Conservation (phyloP, 371 early-diverging fungal species). For the Actinomortierella ambigua region DNA sequence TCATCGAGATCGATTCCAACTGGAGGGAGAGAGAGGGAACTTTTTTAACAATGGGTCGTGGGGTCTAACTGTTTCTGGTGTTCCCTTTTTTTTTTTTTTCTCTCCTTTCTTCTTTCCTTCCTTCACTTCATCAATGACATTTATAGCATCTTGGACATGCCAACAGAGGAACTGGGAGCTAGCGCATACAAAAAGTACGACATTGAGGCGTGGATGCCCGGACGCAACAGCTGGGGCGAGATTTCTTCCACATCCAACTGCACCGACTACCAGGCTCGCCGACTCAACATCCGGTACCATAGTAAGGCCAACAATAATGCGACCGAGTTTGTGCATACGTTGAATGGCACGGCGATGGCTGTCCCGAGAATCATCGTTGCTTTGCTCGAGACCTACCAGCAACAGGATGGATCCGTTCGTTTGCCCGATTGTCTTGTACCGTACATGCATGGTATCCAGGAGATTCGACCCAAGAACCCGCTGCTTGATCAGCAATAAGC, state of each 20-base stretch:
- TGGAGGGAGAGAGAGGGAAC: too few relatives aligned
- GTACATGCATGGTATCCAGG: conserved; percentile 62
- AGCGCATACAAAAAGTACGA: conserved; percentile 92
- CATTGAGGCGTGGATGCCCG: conserved; percentile 97
- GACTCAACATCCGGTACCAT: conserved; percentile 72
- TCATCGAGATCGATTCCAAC: too few relatives aligned
- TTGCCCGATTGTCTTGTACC: conserved; percentile 77
- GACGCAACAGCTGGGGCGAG: conserved; percentile 88
- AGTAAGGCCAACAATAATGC: conserved; percentile 16
- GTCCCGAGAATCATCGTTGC: conserved; percentile 92
- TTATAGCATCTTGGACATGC: conserved; percentile 74
- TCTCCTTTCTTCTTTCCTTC: conserved; percentile 8
- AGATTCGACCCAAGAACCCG: conserved; percentile 35
- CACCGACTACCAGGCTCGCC: conserved; percentile 85
- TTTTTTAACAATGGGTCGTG: background rate
- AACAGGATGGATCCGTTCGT: conserved; percentile 66
- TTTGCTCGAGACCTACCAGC: conserved; percentile 84
- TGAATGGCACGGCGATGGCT: conserved; percentile 95
- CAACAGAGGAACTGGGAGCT: conserved; percentile 91
- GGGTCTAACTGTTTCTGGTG: background rate
- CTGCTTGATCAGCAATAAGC: too few relatives aligned
- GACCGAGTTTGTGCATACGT: conserved; percentile 83
- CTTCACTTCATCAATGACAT: too few relatives aligned
- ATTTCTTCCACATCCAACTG: conserved; percentile 87
- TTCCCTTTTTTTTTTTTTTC: conserved; percentile 5